phyloP scores from a whole-genome alignment of 164 flowering plant genomes.

The Nelumbo lutea region DNA sequence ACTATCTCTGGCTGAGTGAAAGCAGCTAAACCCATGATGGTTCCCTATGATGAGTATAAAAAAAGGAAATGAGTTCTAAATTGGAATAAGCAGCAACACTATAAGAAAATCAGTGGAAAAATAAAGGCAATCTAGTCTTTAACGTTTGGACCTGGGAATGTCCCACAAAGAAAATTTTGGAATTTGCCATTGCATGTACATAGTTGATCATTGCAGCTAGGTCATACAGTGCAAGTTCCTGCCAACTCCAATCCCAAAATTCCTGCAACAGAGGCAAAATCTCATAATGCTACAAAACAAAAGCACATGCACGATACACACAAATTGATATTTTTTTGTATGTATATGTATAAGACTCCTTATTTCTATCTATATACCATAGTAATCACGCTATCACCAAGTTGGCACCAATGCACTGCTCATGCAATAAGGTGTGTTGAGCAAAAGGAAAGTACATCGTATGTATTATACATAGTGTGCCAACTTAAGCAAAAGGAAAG shows the following conservation, averaged over 20 bases:
- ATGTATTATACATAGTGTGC: too few species aligned
- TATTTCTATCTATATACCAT: too few species aligned
- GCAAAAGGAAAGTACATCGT: too few species aligned
- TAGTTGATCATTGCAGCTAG: constrained; percentile 67
- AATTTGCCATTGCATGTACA: constrained; percentile 43
- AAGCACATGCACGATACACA: background rate
- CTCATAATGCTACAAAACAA: background rate
- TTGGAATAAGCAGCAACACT: background rate
- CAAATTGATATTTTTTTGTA: background rate
- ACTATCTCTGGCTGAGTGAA: constrained; percentile 69
- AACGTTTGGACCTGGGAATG: constrained; percentile 75
- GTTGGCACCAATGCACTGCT: too few species aligned
- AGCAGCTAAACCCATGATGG: constrained; percentile 89
- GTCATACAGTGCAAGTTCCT: constrained; percentile 80
- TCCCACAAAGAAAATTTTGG: constrained; percentile 74
- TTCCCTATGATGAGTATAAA: constrained; percentile 51
- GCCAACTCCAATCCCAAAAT: constrained; percentile 99
- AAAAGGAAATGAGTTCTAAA: constrained; percentile 6
- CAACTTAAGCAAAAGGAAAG: too few species aligned
- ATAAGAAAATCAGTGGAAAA: background rate
- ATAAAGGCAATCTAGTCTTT: background rate
- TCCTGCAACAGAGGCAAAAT: constrained; percentile 40
- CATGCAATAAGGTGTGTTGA: too few species aligned
- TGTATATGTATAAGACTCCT: background rate
- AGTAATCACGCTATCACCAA: too few species aligned